A percentile compares a stretch with the other conserved stretches of the same genome.
phyloP scores from a whole-genome alignment of 2,329 filamentous ascomycete genomes.

The Colletotrichum spaethianum region DNA sequence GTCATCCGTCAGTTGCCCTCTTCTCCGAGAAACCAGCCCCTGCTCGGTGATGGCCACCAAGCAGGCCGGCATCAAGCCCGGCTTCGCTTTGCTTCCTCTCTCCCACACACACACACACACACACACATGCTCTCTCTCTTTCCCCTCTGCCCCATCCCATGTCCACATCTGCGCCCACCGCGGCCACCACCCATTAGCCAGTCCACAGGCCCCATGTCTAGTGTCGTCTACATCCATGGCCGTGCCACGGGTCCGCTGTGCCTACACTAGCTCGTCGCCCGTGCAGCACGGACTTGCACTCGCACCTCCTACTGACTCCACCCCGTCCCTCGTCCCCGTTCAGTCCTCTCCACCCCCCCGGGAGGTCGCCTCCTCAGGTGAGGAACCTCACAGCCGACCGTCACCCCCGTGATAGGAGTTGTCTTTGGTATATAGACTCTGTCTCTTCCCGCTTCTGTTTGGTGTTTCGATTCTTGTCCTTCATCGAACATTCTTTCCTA shows the following conservation, averaged over 20 bases:
- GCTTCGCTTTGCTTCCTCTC: neutral
- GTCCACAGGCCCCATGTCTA: conserved; percentile 24
- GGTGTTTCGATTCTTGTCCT: conserved; percentile 39
- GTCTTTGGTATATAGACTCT: conserved; percentile 41
- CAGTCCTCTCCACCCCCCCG: conserved; percentile 21
- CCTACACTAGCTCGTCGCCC: conserved; percentile 26
- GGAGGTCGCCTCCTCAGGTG: conserved; percentile 30
- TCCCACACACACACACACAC: no score
- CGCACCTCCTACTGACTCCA: conserved; percentile 19
- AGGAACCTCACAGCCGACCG: conserved; percentile 36
- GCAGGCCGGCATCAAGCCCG: conserved; percentile 18
- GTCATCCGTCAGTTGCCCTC: neutral
- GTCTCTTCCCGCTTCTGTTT: conserved; percentile 33
- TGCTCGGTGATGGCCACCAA: conserved; percentile 17
- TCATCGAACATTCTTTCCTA: conserved; percentile 45
- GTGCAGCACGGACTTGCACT: conserved; percentile 21
- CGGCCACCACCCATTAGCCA: conserved; percentile 12
- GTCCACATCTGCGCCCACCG: conserved; percentile 32
- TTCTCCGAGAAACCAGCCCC: neutral
- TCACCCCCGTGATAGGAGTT: conserved; percentile 22
- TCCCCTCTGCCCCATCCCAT: neutral
- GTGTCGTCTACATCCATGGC: conserved; percentile 30
- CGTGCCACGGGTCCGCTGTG: conserved; percentile 32
- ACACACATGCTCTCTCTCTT: neutral
- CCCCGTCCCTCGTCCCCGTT: conserved; percentile 27